These are phyloP conservation scores for Ophiosphaerella korrae DNA, from an alignment of 2,329 filamentous ascomycete genomes.

Conservation along the genomic window DNA sequence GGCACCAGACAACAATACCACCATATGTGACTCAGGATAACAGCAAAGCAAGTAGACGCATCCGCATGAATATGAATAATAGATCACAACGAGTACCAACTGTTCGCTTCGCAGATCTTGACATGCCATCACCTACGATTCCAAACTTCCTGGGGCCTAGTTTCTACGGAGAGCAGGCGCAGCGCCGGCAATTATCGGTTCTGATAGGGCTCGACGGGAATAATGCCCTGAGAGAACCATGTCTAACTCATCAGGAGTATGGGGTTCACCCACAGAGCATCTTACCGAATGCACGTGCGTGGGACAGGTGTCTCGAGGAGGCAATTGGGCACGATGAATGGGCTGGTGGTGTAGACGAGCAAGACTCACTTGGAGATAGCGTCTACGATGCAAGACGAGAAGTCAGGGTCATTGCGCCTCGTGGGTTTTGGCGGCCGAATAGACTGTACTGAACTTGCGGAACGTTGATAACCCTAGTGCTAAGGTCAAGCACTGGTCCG, in stretches of 20 bases:
- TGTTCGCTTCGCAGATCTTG: conserved; percentile 18
- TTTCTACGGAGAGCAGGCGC: conserved; percentile 37
- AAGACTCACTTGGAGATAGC: neutral
- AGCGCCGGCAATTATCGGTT: conserved; percentile 11
- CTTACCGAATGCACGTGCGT: neutral
- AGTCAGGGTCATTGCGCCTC: conserved; percentile 20
- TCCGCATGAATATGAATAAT: neutral
- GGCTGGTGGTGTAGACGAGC: neutral
- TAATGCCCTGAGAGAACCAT: neutral
- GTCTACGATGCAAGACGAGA: conserved; percentile 5
- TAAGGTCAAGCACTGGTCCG: neutral
- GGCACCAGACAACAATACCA: conserved; percentile 1
- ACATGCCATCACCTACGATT: conserved; percentile 5
- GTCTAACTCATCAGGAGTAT: neutral
- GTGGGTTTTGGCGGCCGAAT: conserved; percentile 53
- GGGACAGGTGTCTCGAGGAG: conserved; percentile 4
- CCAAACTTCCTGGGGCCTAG: conserved; percentile 21
- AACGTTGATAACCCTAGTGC: neutral
- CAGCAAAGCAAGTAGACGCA: neutral
- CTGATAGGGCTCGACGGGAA: neutral
- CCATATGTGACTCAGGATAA: neutral
- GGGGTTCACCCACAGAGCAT: conserved; percentile 1
- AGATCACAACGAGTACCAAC: conserved; percentile 11
- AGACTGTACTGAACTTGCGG: conserved; percentile 48
- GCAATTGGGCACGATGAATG: neutral